Evolutionary conservation across 2,329 filamentous ascomycete species (phyloP), one percentile per base, ranked within the genome.

Genomic region (Aspergillus ustus): DNA sequence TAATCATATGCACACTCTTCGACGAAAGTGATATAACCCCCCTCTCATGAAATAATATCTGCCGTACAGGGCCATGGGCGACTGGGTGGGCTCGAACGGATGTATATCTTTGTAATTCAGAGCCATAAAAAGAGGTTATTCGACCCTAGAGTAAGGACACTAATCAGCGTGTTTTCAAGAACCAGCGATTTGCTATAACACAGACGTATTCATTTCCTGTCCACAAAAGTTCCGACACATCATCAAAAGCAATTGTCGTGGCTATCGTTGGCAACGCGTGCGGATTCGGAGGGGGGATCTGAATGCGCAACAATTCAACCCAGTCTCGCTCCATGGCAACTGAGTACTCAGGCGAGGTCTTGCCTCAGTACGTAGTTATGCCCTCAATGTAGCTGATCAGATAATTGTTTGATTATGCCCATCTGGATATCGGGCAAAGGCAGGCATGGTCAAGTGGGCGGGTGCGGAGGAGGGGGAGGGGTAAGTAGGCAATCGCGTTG

Each of bases 1-100:
- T 84, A n/a, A 93, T 88, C 84, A 97, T 92, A 78, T 99, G 95
- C 13, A 98, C 84, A 75, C 93, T 92, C 66, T 88, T 89, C 40
- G 89, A 84, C 4, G 93, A 92, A 54, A 99, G 78, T n/a, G 89
- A 91, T 57, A 99, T 86, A 46, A 99, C 87, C 20, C 96, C 95
- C 73, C 90, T 92, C 65, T 97, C 92, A 73, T 94, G 94, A 75
- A 97, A 91, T 31, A 98, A 83, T 49, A 99, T 87, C 73, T 98
- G 94, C 65, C 91, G 90, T 45, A 99, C 90, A 2, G 89, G 82
- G 25, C 93, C 92, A 76, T 96, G 91, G 65, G 86, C 78, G 5
- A 85, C 81, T 1, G 84, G 81, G 75, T 97, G 93, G 46, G 90
- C 91, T 74, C 90, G 89, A 77, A 95, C 94, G 43, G 94, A 96